phyloP scores from a whole-genome alignment of 495 filamentous ascomycete genomes.

The Jackrogersella multiformis region DNA sequence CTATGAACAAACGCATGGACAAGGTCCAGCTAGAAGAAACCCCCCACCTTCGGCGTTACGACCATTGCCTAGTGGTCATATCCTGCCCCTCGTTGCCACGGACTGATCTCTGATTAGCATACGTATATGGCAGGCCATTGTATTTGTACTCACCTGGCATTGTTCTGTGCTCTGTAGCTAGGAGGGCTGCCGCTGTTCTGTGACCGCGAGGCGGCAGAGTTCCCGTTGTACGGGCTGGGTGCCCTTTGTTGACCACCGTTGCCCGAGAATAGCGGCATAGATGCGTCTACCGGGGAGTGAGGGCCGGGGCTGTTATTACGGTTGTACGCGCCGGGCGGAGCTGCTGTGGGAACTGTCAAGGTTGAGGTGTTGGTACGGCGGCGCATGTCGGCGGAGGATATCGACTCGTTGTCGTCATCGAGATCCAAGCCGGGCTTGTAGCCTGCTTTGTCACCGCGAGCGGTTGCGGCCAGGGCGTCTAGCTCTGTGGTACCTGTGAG shows the following conservation, averaged over 20 bases:
- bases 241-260: slow-evolving; percentile 30
- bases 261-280: slow-evolving; percentile 45
- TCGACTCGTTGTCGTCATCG: slow-evolving; percentile 81
- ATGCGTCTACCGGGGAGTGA: slow-evolving; percentile 44
- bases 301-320: slow-evolving; percentile 27
- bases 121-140: neutral
- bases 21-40: slow-evolving; percentile 41
- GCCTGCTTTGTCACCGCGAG: slow-evolving; percentile 83
- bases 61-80: slow-evolving; percentile 54
- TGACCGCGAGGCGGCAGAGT: slow-evolving; percentile 29
- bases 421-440: slow-evolving; percentile 70
- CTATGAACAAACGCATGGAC: slow-evolving; percentile 39
- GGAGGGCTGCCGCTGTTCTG: slow-evolving; percentile 53
- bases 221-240: slow-evolving; percentile 43
- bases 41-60: slow-evolving; percentile 19
- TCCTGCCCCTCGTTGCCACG: slow-evolving; percentile 65
- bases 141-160: slow-evolving; percentile 57
- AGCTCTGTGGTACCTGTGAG: slow-evolving; percentile 80
- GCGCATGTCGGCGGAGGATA: slow-evolving; percentile 53
- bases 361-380: slow-evolving; percentile 51
- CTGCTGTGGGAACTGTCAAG: slow-evolving; percentile 43
- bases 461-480: slow-evolving; percentile 91
- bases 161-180: slow-evolving; percentile 52
- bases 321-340: slow-evolving; percentile 21
- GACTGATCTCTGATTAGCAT: slow-evolving; percentile 48